Evolutionary conservation across 2,329 filamentous ascomycete species (phyloP).

Genomic region (Aspergillus ruber): DNA sequence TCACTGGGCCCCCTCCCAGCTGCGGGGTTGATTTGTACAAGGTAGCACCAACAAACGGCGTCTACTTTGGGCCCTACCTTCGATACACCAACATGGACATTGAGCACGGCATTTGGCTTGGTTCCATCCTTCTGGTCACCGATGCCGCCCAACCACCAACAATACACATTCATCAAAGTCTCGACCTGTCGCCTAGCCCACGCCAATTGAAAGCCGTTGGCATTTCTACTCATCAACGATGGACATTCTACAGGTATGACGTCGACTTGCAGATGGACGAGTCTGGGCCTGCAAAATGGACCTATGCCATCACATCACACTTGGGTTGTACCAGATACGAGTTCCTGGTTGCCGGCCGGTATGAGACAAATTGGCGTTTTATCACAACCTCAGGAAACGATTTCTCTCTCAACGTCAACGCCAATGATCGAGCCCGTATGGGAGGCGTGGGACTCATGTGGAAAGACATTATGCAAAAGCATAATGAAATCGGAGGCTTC

Average conservation of each 20-base stretch:
- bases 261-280: conserved; percentile 87
- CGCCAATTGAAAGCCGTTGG: conserved; percentile 74
- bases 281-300: conserved; percentile 73
- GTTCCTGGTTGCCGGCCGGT: conserved; percentile 83
- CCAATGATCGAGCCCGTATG: conserved; percentile 75
- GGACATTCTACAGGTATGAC: conserved; percentile 95
- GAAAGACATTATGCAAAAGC: conserved; percentile 98
- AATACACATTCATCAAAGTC: conserved; percentile 86
- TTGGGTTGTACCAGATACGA: conserved; percentile 97
- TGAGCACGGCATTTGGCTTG: conserved; percentile 82
- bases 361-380: conserved; percentile 91
- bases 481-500: conserved; percentile 91
- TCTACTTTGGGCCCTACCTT: conserved; percentile 95
- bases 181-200: conserved; percentile 87
- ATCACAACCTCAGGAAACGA: conserved; percentile 95
- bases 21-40: conserved; percentile 93
- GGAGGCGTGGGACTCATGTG: conserved; percentile 95
- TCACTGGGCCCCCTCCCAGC: conserved; percentile 78
- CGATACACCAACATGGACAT: conserved; percentile 97
- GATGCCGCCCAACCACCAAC: conserved; percentile 89
- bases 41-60: conserved; percentile 85
- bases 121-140: conserved; percentile 87
- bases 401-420: conserved; percentile 79
- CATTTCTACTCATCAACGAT: conserved; percentile 85
- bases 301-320: conserved; percentile 95